Conservation (phyloP, 228 moss, liverwort and hornwort genomes). For the Sphagnum magellanicum region DNA sequence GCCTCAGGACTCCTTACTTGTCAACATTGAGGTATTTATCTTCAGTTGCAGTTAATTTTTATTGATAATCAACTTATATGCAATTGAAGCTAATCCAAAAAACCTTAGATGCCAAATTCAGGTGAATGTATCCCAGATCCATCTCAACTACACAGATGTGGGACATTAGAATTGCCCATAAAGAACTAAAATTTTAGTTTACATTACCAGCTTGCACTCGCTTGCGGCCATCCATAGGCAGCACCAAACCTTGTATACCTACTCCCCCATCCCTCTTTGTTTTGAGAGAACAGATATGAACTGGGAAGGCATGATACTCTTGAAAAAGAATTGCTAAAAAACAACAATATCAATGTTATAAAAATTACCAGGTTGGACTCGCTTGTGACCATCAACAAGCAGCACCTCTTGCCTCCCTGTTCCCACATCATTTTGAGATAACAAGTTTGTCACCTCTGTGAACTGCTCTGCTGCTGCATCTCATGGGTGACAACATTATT, state of each 20-base stretch:
- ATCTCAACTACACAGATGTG: neutral
- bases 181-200: too few species aligned
- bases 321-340: neutral
- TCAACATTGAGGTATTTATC: slow-evolving; percentile 1
- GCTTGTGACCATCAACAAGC: slow-evolving; percentile 5
- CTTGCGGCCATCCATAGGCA: neutral
- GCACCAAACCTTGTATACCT: neutral
- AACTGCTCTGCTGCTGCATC: slow-evolving; percentile 23
- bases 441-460: slow-evolving; percentile 16
- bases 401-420: slow-evolving; percentile 7
- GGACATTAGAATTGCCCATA: too few species aligned
- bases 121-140: neutral
- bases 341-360: neutral
- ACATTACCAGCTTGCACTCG: too few species aligned
- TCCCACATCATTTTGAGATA: slow-evolving; percentile 8
- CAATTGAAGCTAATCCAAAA: neutral
- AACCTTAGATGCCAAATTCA: neutral
- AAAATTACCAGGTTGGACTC: slow-evolving; percentile 36
- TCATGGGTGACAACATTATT: too few species aligned
- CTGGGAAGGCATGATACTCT: neutral
- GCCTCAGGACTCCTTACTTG: too few species aligned
- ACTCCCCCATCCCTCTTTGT: too few species aligned
- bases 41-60: neutral
- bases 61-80: slow-evolving; percentile 1
- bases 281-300: neutral